These are phyloP conservation scores for Lichtheimia corymbifera DNA, from an alignment of 371 early-diverging fungal species.

Conservation along the genomic window DNA sequence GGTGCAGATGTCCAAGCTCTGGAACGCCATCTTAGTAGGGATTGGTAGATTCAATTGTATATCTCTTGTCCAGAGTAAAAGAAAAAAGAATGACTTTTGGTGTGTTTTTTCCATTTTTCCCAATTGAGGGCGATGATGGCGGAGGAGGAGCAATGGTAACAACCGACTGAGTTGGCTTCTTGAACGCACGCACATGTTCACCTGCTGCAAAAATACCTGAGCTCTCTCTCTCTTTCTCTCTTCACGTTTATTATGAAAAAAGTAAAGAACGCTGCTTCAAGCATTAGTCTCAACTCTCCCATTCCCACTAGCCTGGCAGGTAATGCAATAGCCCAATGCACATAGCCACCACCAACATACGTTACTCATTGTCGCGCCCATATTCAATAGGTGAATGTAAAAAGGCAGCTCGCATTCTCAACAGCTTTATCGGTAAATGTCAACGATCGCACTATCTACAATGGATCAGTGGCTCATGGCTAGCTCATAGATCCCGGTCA, in stretches of 20 bases:
- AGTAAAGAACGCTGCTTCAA: conserved; percentile 14
- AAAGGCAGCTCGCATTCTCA: conserved; percentile 77
- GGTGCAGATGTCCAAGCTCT: conserved; percentile 16
- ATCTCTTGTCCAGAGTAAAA: too few relatives aligned
- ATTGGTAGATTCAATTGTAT: conserved; percentile 7
- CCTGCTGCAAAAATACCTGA: too few relatives aligned
- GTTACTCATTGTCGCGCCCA: not conserved
- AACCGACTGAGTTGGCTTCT: too few relatives aligned
- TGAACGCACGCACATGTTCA: too few relatives aligned
- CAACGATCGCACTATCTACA: not conserved
- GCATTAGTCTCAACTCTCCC: conserved; percentile 19
- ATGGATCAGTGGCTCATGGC: too few relatives aligned
- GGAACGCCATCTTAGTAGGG: conserved; percentile 25
- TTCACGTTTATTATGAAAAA: conserved; percentile 10
- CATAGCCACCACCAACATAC: not conserved
- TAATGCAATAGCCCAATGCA: not conserved
- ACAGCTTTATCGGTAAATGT: conserved; percentile 67
- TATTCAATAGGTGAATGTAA: conserved; percentile 63
- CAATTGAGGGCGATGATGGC: too few relatives aligned
- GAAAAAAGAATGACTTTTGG: too few relatives aligned
- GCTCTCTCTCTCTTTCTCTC: not conserved
- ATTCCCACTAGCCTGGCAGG: conserved; percentile 20
- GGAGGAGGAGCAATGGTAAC: too few relatives aligned
- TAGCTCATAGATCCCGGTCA: conserved; percentile 56
- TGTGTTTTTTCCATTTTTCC: too few relatives aligned